Base-by-base conservation (phyloP, 2,329 filamentous ascomycete genomes). In the Blastomyces percursus region DNA sequence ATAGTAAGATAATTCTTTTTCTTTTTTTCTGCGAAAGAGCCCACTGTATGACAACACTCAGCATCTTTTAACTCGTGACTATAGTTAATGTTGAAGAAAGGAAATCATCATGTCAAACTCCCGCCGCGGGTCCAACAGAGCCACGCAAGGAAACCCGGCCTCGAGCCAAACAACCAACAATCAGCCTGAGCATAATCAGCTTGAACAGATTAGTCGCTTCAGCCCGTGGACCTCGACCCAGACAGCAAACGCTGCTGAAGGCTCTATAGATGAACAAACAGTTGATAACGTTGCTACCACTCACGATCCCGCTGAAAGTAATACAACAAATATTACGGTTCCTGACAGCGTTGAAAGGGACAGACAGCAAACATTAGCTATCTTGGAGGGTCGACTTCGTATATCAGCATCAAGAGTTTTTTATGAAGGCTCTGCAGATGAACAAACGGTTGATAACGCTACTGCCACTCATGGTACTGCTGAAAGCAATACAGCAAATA, bases 211-310 rank as follows among this genome's bases (percentile, higher is more conserved):
- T 30, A 30, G 27, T 30, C 27, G 27, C 27, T 30, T 30, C 4
- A 30, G 27, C 27, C 27, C 27, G 27, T 60, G 5, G 38, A 64
- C 46, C 38, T 64, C 56, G 27, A 64, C 51, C 50, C n/a, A 44
- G 14, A 61, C 38, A 61, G 16, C 60, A 2, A 62, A 32, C 61
- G 60, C 61, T 27, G n/a, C 42, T 42, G 42, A 55, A 4, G 55
- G 24, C 3, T 27, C n/a, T 30, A 12, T 9, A 38, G 1, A 7
- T 38, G 32, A n/a, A n/a, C 55, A 38, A 9, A 16, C 38, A 44
- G 30, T n/a, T 9, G 24, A 50, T 21, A 46, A 11, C 27, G 27
- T 14, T 54, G 19, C 30, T 16, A 38, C 60, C 24, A 30, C 32
- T 9, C 30, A 19, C 38, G 57, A 57, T 46, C 61, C 58, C 30